Evolutionary conservation across 306 rosid species (phyloP), one percentile per base, ranked within the genome.

Genomic region (Dalbergia cochinchinensis): DNA sequence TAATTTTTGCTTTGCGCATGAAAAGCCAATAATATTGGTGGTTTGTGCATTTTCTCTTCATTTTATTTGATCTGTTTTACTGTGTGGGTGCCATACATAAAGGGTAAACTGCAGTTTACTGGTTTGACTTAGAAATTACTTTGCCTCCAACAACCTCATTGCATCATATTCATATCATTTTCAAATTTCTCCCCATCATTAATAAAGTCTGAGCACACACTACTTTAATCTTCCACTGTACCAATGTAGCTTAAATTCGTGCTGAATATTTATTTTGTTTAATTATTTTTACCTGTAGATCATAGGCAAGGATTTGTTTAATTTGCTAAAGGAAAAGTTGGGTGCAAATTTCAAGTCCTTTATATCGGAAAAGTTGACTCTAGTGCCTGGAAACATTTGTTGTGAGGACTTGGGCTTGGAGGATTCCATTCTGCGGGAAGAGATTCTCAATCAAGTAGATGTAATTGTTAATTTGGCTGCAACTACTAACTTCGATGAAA

Each of bases 401-500:
- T 10, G 0, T 0, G 90, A 88, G 39, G 85, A 84, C 74, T 80
- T 92, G 87, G 91, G 88, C 4, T 55, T 92, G 84, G 85, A 86
- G 47, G 91, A 88, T 59, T 69, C 85, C 4, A 62, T 20, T 67
- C 53, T 92, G 50, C 78, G 76, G 70, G 82, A 90, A 39, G 86
- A 90, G 54, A 84, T 94, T 62, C 54, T 61, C 72, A 74, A 57
- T 34, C 82, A 90, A 41, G 61, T 88, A 0, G 88, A 92, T 80
- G 87, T 83, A 37, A 89, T 94, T 19, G 68, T 92, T 39, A 90
- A 94, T 76, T 76, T 94, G 6, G 98, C 97, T 64, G 97, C 97
- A 42, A 89, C 92, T 0, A 94, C 98, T 15, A 89, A 89, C 18
- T 92, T 94, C 20, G 85, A 92, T 73, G 96, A 92, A 83, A 92